Evolutionary conservation across 2,329 filamentous ascomycete species (phyloP).

Genomic region (Cladosporium sp.): DNA sequence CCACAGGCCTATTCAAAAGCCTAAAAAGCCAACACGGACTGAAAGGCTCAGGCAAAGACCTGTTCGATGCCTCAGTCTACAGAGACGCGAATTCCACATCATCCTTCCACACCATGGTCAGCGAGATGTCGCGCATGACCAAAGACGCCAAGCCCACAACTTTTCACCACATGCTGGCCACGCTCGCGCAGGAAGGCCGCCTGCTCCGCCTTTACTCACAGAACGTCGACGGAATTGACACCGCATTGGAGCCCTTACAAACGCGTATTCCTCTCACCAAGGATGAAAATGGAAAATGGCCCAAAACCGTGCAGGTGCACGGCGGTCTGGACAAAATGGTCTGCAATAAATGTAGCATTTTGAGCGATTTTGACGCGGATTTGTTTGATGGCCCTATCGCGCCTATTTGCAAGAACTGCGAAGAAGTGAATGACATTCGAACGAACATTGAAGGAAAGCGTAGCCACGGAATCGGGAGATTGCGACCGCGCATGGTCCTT

Average conservation of each 20-base stretch:
- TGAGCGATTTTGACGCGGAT: conserved; percentile 72
- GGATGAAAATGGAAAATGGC: conserved; percentile 78
- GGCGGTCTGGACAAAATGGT: conserved; percentile 95
- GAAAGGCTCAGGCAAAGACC: conserved; percentile 88
- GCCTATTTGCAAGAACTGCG: conserved; percentile 75
- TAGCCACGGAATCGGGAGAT: conserved; percentile 86
- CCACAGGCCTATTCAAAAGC: conserved; percentile 82
- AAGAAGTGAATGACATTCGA: conserved; percentile 72
- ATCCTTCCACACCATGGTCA: conserved; percentile 95
- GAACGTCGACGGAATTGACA: conserved; percentile 95
- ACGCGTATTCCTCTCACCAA: conserved; percentile 78
- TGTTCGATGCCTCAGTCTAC: conserved; percentile 98
- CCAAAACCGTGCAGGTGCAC: conserved; percentile 87
- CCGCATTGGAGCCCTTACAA: conserved; percentile 72
- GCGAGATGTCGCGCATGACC: conserved; percentile 78
- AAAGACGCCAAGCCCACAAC: conserved; percentile 75
- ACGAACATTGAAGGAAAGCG: conserved; percentile 77
- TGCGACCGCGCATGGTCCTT: conserved; percentile 89
- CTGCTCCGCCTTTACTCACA: conserved; percentile 91
- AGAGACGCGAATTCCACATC: conserved; percentile 85
- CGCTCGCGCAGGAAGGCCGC: conserved; percentile 81
- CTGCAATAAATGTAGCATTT: conserved; percentile 83
- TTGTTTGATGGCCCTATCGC: conserved; percentile 83
- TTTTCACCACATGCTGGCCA: conserved; percentile 92
- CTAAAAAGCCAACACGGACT: conserved; percentile 84